These are phyloP conservation scores for Chamaecyparis obtusa DNA, from an alignment of 75 land plant genomes.

Conservation along the genomic window DNA sequence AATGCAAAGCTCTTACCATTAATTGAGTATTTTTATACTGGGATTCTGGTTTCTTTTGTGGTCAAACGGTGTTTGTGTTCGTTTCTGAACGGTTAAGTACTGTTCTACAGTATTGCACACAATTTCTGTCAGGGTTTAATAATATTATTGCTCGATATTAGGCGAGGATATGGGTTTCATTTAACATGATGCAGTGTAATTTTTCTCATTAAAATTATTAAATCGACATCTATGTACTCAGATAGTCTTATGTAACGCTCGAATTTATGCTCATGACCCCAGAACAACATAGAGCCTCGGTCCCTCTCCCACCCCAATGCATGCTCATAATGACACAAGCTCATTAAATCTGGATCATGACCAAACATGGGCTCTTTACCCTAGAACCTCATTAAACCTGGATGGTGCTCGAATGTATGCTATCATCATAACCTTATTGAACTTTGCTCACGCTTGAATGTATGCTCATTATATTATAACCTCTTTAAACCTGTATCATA, in stretches of 20 bases:
- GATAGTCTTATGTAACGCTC: no score
- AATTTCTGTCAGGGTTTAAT: no score
- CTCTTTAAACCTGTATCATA: not conserved
- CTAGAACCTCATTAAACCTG: not conserved
- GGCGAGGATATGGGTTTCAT: not conserved
- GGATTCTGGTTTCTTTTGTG: not conserved
- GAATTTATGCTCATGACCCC: no score
- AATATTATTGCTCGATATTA: not conserved
- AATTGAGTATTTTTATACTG: not conserved
- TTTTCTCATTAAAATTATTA: no score
- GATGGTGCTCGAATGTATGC: not conserved
- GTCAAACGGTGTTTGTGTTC: not conserved
- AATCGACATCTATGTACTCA: no score
- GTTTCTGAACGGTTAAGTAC: not conserved
- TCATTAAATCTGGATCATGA: no score
- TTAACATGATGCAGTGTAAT: not conserved
- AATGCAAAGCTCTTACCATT: not conserved
- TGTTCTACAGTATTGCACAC: no score
- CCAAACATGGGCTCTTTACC: no score
- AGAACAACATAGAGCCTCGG: no score
- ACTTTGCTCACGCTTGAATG: not conserved
- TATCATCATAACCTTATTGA: not conserved
- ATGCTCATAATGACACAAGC: no score
- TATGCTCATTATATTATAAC: not conserved
- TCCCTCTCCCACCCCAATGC: no score